phyloP scores from a whole-genome alignment of 2,329 filamentous ascomycete species.

The Epichloe sibirici region DNA sequence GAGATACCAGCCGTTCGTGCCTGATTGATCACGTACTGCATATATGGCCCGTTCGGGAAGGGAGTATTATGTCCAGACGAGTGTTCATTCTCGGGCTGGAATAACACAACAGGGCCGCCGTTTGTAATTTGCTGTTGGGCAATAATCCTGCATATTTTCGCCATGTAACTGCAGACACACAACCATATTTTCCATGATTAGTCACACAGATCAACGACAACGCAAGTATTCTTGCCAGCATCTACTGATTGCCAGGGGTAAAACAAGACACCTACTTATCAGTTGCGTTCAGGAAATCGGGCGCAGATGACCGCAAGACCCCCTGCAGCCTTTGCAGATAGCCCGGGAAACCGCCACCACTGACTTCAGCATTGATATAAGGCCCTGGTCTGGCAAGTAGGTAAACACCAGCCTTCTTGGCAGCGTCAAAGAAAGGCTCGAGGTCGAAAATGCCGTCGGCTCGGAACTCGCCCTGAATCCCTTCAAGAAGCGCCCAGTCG shows the following conservation, averaged over 20 bases:
- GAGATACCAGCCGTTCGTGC: constrained; percentile 55
- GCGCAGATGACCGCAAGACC: constrained; percentile 47
- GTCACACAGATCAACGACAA: not conserved
- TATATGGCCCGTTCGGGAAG: constrained; percentile 57
- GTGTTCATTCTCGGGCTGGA: constrained; percentile 79
- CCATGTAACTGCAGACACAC: constrained; percentile 37
- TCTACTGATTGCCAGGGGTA: not conserved
- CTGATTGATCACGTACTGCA: constrained; percentile 59
- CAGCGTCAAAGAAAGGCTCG: constrained; percentile 66
- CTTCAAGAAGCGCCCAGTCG: constrained; percentile 68
- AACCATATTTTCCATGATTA: not conserved
- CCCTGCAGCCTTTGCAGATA: constrained; percentile 63
- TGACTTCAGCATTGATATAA: constrained; percentile 68
- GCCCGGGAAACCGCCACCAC: constrained; percentile 68
- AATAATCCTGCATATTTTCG: constrained; percentile 51
- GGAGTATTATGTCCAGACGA: constrained; percentile 34
- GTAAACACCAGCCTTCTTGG: constrained; percentile 61
- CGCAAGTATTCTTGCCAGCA: not conserved
- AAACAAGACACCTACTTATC: constrained; percentile 37
- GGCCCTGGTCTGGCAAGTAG: constrained; percentile 60
- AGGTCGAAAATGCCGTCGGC: constrained; percentile 62
- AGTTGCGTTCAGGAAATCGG: constrained; percentile 52
- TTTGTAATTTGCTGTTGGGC: constrained; percentile 71
- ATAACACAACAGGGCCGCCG: constrained; percentile 65
- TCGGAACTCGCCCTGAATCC: constrained; percentile 54